A percentile compares a stretch with the other conserved stretches of the same genome.
These are phyloP conservation scores for Blastobotrys robertii DNA, from an alignment of 805 yeast species.

Conservation along the genomic window DNA sequence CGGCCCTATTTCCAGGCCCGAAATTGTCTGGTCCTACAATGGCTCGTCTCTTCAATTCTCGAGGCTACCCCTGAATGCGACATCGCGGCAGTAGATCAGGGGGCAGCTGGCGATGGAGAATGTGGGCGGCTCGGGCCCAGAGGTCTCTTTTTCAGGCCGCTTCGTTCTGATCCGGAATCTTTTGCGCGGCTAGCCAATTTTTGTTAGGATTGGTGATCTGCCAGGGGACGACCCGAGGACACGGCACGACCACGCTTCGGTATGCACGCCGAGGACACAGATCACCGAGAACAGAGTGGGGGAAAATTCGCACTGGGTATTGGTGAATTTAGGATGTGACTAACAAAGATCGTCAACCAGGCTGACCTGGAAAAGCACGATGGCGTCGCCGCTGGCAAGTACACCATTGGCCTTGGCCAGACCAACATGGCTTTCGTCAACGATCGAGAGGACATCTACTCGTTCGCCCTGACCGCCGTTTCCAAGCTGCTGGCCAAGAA, in stretches of 20 bases:
- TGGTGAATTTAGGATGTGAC: not conserved
- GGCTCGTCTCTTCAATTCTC: too few species aligned
- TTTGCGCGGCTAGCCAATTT: too few species aligned
- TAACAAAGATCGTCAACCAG: slow-evolving; percentile 54
- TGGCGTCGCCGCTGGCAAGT: slow-evolving; percentile 86
- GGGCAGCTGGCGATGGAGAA: too few species aligned
- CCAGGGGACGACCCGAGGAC: not conserved
- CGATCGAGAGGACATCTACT: slow-evolving; percentile 95
- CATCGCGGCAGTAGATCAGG: too few species aligned
- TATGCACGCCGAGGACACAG: not conserved
- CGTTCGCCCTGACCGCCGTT: slow-evolving; percentile 83
- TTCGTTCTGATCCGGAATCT: too few species aligned
- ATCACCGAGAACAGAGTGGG: too few species aligned
- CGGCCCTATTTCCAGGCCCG: too few species aligned
- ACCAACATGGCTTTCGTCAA: slow-evolving; percentile 96
- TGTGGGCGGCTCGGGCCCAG: too few species aligned
- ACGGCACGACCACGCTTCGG: not conserved
- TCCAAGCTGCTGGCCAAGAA: slow-evolving; percentile 69
- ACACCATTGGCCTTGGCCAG: slow-evolving; percentile 97
- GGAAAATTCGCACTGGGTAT: too few species aligned
- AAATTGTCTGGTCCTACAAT: too few species aligned
- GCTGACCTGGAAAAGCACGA: slow-evolving; percentile 76
- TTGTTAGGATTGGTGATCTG: not conserved
- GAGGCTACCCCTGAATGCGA: too few species aligned
- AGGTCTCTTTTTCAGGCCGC: too few species aligned